Percentiles rank a stretch among this genome's conserved stretches.
phyloP scores from a whole-genome alignment of 257 asterid species.

The Apocynum venetum region DNA sequence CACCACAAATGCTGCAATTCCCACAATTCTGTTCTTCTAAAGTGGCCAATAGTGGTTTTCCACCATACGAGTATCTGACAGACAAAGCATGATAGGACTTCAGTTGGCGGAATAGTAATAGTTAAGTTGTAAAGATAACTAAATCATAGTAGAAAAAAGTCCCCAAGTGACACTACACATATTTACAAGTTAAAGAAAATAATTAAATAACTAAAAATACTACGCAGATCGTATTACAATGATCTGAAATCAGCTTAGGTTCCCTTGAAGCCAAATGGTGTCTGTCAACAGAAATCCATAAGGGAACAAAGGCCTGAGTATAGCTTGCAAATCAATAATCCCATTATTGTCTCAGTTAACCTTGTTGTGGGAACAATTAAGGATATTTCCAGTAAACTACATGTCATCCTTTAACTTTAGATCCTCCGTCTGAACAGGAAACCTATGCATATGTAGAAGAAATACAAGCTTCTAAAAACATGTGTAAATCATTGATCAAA shows the following conservation, averaged over 20 bases:
- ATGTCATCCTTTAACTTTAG: neutral
- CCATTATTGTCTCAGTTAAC: neutral
- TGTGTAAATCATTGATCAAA: too few species aligned
- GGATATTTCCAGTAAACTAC: neutral
- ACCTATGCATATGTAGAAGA: neutral
- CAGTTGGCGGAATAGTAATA: neutral
- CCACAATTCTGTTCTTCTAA: slow-evolving; percentile 40
- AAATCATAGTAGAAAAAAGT: neutral
- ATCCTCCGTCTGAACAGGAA: neutral
- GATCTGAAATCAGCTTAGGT: neutral
- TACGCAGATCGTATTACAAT: neutral
- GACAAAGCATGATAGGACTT: slow-evolving; percentile 10
- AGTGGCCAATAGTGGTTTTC: slow-evolving; percentile 67
- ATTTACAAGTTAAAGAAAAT: neutral
- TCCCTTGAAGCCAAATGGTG: neutral
- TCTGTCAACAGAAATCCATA: neutral
- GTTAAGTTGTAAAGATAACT: neutral
- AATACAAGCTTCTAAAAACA: neutral
- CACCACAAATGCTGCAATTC: slow-evolving; percentile 65
- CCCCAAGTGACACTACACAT: neutral
- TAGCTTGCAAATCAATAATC: neutral
- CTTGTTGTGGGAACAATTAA: neutral
- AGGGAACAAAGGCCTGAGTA: neutral
- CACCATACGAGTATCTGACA: slow-evolving; percentile 68
- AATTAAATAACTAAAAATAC: neutral